Conservation (phyloP, 2,329 filamentous ascomycete genomes). For the Plenodomus tracheiphilus region DNA sequence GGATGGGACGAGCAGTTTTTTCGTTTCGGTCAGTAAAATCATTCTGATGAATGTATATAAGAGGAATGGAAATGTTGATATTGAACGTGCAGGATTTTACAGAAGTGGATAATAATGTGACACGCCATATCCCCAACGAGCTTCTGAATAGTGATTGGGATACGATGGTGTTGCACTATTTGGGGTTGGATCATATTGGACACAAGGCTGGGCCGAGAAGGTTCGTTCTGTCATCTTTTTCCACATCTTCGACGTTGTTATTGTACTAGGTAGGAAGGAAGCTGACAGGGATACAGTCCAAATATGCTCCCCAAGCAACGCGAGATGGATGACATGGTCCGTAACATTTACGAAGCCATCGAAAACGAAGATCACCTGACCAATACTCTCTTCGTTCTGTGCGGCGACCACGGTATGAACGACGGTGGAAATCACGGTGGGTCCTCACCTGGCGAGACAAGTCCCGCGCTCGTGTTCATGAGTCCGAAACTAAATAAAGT, state of each 20-base stretch:
- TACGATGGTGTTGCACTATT: constrained; percentile 90
- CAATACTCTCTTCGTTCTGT: constrained; percentile 81
- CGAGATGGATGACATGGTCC: constrained; percentile 89
- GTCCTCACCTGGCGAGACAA: constrained; percentile 91
- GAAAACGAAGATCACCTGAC: constrained; percentile 69
- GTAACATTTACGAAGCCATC: constrained; percentile 75
- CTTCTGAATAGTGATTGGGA: constrained; percentile 82
- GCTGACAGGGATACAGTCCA: constrained; percentile 56
- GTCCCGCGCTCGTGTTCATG: constrained; percentile 86
- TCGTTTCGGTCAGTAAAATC: constrained; percentile 76
- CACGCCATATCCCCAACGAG: constrained; percentile 80
- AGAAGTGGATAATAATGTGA: constrained; percentile 97
- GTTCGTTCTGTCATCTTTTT: constrained; percentile 45
- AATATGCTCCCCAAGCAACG: constrained; percentile 91
- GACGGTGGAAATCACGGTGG: constrained; percentile 96
- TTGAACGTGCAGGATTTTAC: constrained; percentile 78
- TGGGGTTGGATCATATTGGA: constrained; percentile 95
- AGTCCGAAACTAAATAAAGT: constrained; percentile 76
- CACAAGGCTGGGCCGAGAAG: constrained; percentile 91
- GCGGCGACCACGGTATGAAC: constrained; percentile 99
- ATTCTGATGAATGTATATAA: constrained; percentile 32
- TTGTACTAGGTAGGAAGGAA: no score
- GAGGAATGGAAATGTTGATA: constrained; percentile 37
- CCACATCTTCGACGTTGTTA: no score
- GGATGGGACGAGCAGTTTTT: constrained; percentile 97